Evolutionary conservation across 2,329 filamentous ascomycete species (phyloP).

Genomic region (Cladosporium phlei): DNA sequence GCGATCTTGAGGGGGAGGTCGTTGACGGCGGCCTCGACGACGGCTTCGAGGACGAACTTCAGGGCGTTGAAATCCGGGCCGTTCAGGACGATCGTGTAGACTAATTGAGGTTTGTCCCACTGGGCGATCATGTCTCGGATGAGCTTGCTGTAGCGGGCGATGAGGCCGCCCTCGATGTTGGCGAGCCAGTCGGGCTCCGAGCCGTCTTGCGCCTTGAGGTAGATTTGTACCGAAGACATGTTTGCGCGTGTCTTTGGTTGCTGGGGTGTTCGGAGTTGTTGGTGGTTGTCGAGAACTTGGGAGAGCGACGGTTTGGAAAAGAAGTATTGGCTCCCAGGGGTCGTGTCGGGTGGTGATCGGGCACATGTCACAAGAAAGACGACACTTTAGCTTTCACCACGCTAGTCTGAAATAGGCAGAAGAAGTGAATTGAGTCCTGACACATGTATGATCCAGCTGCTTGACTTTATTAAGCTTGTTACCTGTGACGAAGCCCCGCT

Average conservation of each 20-base stretch:
- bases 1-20: slow-evolving; percentile 17
- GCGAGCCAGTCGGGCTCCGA: neutral
- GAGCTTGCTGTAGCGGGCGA: slow-evolving; percentile 13
- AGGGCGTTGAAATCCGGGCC: slow-evolving; percentile 13
- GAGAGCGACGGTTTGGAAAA: neutral
- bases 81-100: slow-evolving; percentile 2
- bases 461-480: no score
- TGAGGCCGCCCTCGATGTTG: slow-evolving; percentile 8
- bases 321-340: neutral
- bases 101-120: neutral
- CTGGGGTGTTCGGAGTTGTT: neutral
- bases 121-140: neutral
- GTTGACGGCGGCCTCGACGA: neutral
- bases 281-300: neutral
- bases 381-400: no score
- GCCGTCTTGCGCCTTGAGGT: neutral
- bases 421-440: neutral
- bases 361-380: no score
- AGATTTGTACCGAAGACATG: slow-evolving; percentile 15
- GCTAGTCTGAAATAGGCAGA: neutral
- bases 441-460: neutral
- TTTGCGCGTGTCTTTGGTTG: no score
- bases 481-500: no score
- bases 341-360: neutral
- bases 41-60: slow-evolving; percentile 5